Conservation (phyloP, 768 basidiomycete species). For the Tylopilus vinaceipallidus region DNA sequence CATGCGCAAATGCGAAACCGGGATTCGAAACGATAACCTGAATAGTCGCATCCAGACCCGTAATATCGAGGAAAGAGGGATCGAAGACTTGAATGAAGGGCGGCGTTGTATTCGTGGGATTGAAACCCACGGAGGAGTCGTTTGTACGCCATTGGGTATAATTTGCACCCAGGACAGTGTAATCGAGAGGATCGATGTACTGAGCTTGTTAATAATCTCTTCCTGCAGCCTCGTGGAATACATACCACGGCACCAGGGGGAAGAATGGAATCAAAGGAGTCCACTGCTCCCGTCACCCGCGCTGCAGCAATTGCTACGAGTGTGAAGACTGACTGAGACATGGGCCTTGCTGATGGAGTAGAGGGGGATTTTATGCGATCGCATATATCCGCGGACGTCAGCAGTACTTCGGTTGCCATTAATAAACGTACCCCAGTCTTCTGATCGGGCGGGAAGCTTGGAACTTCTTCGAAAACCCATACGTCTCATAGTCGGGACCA, state of each 20-base stretch:
- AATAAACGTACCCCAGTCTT: too few species aligned
- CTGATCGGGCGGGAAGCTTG: too few species aligned
- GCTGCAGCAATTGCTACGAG: not conserved
- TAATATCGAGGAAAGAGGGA: slow-evolving; percentile 52
- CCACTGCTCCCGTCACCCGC: not conserved
- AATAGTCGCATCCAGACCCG: slow-evolving; percentile 57
- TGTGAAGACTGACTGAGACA: too few species aligned
- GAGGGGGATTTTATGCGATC: too few species aligned
- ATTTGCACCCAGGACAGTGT: slow-evolving; percentile 50
- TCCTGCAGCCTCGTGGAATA: not conserved
- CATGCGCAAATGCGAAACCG: slow-evolving; percentile 73
- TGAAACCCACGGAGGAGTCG: slow-evolving; percentile 45
- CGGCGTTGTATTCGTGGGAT: slow-evolving; percentile 56
- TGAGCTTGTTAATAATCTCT: slow-evolving; percentile 18
- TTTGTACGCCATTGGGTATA: slow-evolving; percentile 35
- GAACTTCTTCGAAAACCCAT: too few species aligned
- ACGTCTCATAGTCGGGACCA: too few species aligned
- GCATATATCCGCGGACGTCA: too few species aligned
- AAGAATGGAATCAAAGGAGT: slow-evolving; percentile 2
- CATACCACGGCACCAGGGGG: slow-evolving; percentile 22
- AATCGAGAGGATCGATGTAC: slow-evolving; percentile 50
- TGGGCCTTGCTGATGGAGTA: too few species aligned
- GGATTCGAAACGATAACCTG: slow-evolving; percentile 57
- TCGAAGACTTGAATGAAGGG: slow-evolving; percentile 62
- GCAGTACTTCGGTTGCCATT: too few species aligned